Percentiles rank a stretch among this genome's conserved stretches.
These are phyloP conservation scores for Gomphus bonarii DNA, from an alignment of 1,284 basidiomycete species.

Conservation along the genomic window DNA sequence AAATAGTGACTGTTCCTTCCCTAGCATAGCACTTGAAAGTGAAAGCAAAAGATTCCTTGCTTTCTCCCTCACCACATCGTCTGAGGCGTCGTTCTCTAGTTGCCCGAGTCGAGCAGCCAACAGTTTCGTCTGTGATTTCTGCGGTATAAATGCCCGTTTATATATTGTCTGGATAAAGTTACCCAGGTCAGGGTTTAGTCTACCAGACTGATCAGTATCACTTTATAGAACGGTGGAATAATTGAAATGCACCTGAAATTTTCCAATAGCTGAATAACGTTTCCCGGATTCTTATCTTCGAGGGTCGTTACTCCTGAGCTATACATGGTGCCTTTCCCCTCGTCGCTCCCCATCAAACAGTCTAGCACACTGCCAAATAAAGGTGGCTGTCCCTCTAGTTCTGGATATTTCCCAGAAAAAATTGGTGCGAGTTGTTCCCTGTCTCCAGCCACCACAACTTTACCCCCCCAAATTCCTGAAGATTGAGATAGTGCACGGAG, in stretches of 20 bases:
- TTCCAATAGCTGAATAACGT: conserved; percentile 36
- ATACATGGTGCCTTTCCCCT: not conserved
- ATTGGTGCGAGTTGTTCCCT: conserved; percentile 41
- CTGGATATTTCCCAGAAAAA: conserved; percentile 33
- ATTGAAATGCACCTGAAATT: conserved; percentile 30
- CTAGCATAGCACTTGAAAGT: conserved; percentile 30
- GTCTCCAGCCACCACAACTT: conserved; percentile 39
- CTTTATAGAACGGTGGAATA: not conserved
- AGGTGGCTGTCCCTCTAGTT: conserved; percentile 21
- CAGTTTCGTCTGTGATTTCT: conserved; percentile 32
- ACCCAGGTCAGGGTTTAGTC: conserved; percentile 38
- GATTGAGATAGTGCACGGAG: conserved; percentile 27
- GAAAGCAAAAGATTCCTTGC: conserved; percentile 24
- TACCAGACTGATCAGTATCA: conserved; percentile 14
- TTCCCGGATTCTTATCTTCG: conserved; percentile 13
- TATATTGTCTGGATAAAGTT: conserved; percentile 42
- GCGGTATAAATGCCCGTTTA: conserved; percentile 31
- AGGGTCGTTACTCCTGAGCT: not conserved
- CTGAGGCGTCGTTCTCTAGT: conserved; percentile 11
- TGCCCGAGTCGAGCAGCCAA: conserved; percentile 26
- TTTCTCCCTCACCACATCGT: not conserved
- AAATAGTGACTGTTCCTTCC: conserved; percentile 26
- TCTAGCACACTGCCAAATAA: conserved; percentile 40
- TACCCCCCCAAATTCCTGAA: conserved; percentile 17
- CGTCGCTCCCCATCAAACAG: conserved; percentile 25